phyloP scores from a whole-genome alignment of 805 yeast genomes.

The Candida coleopterorum region DNA sequence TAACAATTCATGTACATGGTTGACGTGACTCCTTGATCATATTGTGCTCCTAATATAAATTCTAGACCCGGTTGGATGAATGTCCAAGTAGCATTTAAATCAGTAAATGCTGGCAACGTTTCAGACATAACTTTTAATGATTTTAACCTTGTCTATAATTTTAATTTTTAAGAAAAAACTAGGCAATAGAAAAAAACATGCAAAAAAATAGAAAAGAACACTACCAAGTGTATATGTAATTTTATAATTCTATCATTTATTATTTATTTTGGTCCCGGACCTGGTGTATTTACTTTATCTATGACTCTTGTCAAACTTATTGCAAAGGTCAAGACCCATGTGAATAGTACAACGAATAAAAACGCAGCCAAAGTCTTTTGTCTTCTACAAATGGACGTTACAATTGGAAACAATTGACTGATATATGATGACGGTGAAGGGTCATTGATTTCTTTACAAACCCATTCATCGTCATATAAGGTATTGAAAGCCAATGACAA shows the following conservation, averaged over 20 bases:
- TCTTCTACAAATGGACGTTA: conserved; percentile 61
- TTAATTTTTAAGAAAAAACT: too few relatives aligned
- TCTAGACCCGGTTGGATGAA: conserved; percentile 74
- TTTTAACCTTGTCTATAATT: too few relatives aligned
- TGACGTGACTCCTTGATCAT: conserved; percentile 59
- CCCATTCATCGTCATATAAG: conserved; percentile 78
- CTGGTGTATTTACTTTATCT: conserved; percentile 43
- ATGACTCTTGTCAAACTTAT: conserved; percentile 81
- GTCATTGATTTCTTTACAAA: conserved; percentile 33
- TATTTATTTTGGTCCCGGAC: conserved; percentile 4
- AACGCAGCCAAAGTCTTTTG: conserved; percentile 79
- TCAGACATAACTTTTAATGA: too few relatives aligned
- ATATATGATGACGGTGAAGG: conserved; percentile 11
- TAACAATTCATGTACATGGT: conserved; percentile 84
- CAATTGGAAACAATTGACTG: conserved; percentile 25
- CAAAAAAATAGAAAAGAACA: too few relatives aligned
- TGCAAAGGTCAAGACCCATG: conserved; percentile 85
- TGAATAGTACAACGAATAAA: conserved; percentile 64
- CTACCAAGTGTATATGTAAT: neutral
- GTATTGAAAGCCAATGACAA: conserved; percentile 82
- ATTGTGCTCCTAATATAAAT: conserved; percentile 65
- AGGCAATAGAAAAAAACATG: too few relatives aligned
- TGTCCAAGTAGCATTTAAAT: conserved; percentile 67
- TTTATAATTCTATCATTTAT: too few relatives aligned
- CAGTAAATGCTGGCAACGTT: conserved; percentile 51